Percentiles rank a stretch among this genome's conserved stretches.
These are phyloP conservation scores for Maudiozyma pseudohumilis DNA, from an alignment of 805 yeast species.

Conservation along the genomic window DNA sequence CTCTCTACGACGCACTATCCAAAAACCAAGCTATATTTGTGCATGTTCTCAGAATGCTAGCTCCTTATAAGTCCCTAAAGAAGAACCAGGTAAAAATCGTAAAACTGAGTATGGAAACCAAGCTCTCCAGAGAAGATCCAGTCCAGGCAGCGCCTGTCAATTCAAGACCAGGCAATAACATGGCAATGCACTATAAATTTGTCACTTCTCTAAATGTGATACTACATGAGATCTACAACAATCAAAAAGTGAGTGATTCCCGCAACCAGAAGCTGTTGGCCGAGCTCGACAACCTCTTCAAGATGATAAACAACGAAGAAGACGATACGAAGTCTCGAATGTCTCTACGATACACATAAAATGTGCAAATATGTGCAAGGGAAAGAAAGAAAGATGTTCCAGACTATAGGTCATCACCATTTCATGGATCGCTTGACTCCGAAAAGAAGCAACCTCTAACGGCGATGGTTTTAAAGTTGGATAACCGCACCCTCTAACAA, in stretches of 20 bases:
- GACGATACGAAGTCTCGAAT: constrained; percentile 21
- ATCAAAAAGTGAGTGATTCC: constrained; percentile 6
- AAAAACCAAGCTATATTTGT: constrained; percentile 18
- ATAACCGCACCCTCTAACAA: constrained; percentile 4
- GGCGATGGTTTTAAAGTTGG: constrained; percentile 97
- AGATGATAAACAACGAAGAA: constrained; percentile 15
- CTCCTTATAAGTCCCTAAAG: constrained; percentile 5
- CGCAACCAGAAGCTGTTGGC: constrained; percentile 3
- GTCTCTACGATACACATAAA: constrained; percentile 19
- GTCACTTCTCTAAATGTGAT: constrained; percentile 21
- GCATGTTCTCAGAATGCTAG: constrained; percentile 11
- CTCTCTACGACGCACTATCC: constrained; percentile 4
- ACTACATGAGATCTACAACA: constrained; percentile 15
- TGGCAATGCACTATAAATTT: constrained; percentile 19
- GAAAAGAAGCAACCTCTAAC: constrained; percentile 74
- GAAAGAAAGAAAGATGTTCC: constrained; percentile 40
- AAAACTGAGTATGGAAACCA: constrained; percentile 20
- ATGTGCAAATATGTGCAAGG: not conserved
- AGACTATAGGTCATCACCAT: constrained; percentile 91
- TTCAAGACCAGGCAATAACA: not conserved
- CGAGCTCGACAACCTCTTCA: constrained; percentile 12
- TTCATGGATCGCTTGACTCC: constrained; percentile 73
- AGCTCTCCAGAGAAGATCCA: constrained; percentile 6
- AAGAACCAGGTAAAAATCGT: constrained; percentile 16
- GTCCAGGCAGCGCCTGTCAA: too few relatives aligned